Evolutionary conservation across 2,329 filamentous ascomycete species (phyloP).

Genomic region (Fusarium brachygibbosum): DNA sequence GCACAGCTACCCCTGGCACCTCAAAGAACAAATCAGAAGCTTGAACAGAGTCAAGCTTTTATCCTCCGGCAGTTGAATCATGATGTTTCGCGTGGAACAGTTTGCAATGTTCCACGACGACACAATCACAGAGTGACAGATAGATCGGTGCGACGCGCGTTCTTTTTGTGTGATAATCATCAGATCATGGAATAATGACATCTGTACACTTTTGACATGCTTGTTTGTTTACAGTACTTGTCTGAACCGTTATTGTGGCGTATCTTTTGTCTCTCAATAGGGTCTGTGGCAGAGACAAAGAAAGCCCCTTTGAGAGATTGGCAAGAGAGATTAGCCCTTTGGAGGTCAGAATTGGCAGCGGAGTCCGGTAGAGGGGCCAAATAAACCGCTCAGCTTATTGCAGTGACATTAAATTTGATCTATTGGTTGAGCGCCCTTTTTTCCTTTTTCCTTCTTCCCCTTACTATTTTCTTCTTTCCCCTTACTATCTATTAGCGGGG

Average conservation of each 20-base stretch:
- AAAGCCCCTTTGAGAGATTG: not conserved
- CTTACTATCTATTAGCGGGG: not conserved
- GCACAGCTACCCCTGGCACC: not conserved
- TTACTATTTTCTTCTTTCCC: not conserved
- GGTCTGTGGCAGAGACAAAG: not conserved
- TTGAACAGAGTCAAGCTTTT: not conserved
- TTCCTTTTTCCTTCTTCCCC: not conserved
- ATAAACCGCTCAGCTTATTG: not conserved
- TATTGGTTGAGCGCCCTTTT: not conserved
- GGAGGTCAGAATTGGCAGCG: not conserved
- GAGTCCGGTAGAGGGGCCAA: not conserved
- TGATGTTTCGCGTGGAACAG: constrained; percentile 4
- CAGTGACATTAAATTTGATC: not conserved
- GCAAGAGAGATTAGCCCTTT: no score
- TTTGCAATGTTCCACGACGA: not conserved
- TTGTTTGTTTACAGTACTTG: not conserved
- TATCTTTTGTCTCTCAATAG: not conserved
- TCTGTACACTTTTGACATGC: not conserved
- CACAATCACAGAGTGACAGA: constrained; percentile 8
- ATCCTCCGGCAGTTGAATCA: constrained; percentile 30
- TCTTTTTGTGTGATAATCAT: not conserved
- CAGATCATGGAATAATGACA: not conserved
- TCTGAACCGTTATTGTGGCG: not conserved
- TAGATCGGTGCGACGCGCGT: constrained; percentile 14
- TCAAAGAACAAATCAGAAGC: not conserved